phyloP scores from a whole-genome alignment of 2,329 filamentous ascomycete genomes.

The Colletotrichum sp. region DNA sequence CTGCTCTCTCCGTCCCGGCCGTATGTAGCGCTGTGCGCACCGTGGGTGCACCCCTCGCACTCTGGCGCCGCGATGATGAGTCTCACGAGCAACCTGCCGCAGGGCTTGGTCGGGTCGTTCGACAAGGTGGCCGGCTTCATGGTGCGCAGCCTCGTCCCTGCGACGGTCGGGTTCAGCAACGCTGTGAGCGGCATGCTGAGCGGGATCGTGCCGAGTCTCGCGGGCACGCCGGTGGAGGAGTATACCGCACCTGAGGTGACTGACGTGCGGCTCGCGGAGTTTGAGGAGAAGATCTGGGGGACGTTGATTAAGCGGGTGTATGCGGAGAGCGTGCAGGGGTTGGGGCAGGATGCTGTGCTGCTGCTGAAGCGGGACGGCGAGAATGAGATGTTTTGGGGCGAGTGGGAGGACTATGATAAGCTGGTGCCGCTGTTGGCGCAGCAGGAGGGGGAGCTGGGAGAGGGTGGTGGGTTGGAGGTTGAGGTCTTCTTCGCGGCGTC shows the following conservation, averaged over 20 bases:
- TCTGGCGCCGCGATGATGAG: conserved; percentile 25
- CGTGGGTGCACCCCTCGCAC: conserved; percentile 35
- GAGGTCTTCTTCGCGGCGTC: conserved; percentile 32
- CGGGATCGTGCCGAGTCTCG: not conserved
- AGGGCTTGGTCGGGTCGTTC: conserved; percentile 19
- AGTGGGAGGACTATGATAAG: conserved; percentile 35
- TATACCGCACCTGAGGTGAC: not conserved
- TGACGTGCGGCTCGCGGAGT: conserved; percentile 3
- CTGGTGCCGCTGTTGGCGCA: conserved; percentile 29
- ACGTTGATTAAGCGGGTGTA: conserved; percentile 28
- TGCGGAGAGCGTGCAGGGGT: conserved; percentile 26
- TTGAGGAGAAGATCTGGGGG: conserved; percentile 25
- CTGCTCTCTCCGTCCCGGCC: conserved; percentile 27
- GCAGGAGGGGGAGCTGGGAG: not conserved
- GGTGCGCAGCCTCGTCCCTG: conserved; percentile 23
- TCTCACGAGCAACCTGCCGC: conserved; percentile 27
- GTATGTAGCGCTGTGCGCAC: conserved; percentile 32
- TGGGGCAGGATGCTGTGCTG: conserved; percentile 31
- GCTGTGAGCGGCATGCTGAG: not conserved
- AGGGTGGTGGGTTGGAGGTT: conserved; percentile 22
- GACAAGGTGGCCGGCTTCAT: conserved; percentile 27
- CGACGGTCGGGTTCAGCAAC: conserved; percentile 7
- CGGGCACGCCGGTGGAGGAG: not conserved
- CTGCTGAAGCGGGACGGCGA: conserved; percentile 28
- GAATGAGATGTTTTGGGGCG: conserved; percentile 27